Conservation (phyloP, 805 yeast genomes). For the Metschnikowia continentalis region DNA sequence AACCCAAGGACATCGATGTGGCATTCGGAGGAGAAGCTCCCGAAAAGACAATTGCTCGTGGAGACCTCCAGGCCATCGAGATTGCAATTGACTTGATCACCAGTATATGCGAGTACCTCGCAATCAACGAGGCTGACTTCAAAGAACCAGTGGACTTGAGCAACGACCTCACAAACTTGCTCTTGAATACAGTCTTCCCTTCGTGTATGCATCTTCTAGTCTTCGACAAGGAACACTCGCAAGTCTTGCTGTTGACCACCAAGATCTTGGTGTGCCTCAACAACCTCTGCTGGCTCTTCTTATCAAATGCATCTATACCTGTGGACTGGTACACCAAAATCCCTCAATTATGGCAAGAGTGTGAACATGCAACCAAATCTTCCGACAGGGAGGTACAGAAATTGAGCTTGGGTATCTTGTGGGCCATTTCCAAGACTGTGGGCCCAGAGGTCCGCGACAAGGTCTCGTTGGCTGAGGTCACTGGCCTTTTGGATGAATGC, state of each 20-base stretch:
- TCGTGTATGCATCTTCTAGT: constrained; percentile 37
- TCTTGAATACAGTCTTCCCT: constrained; percentile 23
- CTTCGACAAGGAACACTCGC: constrained; percentile 28
- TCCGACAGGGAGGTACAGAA: constrained; percentile 25
- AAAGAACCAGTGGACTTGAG: constrained; percentile 21
- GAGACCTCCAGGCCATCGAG: constrained; percentile 61
- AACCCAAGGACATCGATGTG: constrained; percentile 22
- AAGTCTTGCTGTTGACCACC: constrained; percentile 39
- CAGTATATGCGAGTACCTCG: constrained; percentile 59
- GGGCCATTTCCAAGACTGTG: constrained; percentile 36
- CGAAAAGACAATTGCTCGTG: constrained; percentile 43
- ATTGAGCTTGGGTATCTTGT: constrained; percentile 31
- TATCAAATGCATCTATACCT: constrained; percentile 29
- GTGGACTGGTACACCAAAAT: constrained; percentile 36
- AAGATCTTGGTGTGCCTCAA: constrained; percentile 65
- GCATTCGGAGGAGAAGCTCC: constrained; percentile 26
- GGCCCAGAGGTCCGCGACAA: constrained; percentile 31
- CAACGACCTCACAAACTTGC: constrained; percentile 16
- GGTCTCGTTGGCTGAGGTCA: constrained; percentile 25
- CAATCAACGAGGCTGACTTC: constrained; percentile 26
- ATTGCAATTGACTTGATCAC: constrained; percentile 72
- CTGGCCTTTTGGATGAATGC: constrained; percentile 23
- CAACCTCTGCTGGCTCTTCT: constrained; percentile 61
- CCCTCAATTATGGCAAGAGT: constrained; percentile 28
- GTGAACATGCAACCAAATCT: constrained; percentile 10